Conservation (phyloP, 441 rosid species). For the Viola pubescens region DNA sequence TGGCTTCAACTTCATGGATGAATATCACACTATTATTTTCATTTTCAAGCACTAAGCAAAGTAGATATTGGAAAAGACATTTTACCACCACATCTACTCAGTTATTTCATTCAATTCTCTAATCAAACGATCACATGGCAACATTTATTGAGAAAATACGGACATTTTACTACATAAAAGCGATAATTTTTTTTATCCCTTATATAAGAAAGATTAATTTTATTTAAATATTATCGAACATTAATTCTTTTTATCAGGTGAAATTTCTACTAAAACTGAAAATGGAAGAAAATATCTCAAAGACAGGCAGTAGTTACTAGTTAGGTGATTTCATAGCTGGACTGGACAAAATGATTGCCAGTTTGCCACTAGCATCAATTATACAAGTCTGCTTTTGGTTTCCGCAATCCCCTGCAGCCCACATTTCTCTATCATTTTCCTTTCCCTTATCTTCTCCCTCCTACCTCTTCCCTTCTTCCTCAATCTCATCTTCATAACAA, state of each 20-base stretch:
- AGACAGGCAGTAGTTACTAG: constrained; percentile 18
- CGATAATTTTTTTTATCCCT: no score
- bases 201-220: no score
- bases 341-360: constrained; percentile 38
- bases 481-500: neutral
- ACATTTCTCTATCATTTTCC: constrained; percentile 18
- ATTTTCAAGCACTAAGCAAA: no score
- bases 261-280: neutral
- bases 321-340: constrained; percentile 27
- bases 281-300: constrained; percentile 13
- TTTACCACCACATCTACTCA: constrained; percentile 1
- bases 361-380: constrained; percentile 33
- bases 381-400: constrained; percentile 31
- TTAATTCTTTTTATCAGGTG: no score
- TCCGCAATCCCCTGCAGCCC: constrained; percentile 27
- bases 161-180: neutral
- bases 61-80: constrained; percentile 13
- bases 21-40: no score
- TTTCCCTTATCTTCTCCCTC: constrained; percentile 18
- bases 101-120: no score
- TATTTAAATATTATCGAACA: no score
- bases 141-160: neutral
- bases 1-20: no score
- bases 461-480: constrained; percentile 8
- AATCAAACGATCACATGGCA: neutral